Evolutionary conservation across 2,329 filamentous ascomycete species (phyloP).

Genomic region (Capronia americana): DNA sequence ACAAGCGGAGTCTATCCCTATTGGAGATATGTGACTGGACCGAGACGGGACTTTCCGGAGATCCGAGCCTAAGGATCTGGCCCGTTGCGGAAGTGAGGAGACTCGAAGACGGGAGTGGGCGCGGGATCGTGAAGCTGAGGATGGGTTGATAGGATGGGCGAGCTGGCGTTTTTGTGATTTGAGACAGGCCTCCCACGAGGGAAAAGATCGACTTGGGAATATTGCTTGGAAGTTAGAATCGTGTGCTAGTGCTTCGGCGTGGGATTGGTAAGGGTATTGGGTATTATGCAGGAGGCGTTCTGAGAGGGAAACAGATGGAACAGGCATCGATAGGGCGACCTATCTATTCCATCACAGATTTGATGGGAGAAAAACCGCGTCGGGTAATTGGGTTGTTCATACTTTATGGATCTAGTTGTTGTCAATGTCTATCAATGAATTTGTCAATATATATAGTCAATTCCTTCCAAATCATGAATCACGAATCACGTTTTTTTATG

Average conservation of each 20-base stretch:
- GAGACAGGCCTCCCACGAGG: not conserved
- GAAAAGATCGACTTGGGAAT: not conserved
- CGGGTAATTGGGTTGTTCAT: not conserved
- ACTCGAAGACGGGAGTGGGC: conserved; percentile 1
- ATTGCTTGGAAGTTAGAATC: not conserved
- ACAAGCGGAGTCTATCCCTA: conserved; percentile 3
- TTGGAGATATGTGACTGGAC: conserved; percentile 16
- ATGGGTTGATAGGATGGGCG: not conserved
- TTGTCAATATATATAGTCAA: no score
- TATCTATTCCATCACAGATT: conserved; percentile 1
- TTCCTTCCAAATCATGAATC: no score
- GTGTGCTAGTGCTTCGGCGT: no score
- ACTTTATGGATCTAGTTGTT: no score
- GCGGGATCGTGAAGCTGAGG: not conserved
- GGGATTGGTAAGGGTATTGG: not conserved
- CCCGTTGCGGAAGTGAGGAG: not conserved
- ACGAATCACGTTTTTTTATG: no score
- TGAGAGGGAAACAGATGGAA: not conserved
- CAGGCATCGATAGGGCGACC: conserved; percentile 1
- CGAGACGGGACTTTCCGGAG: not conserved
- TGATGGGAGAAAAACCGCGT: not conserved
- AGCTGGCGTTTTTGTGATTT: not conserved
- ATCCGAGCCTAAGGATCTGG: conserved; percentile 1
- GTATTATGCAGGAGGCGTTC: not conserved
- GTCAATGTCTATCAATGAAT: no score